phyloP scores from a whole-genome alignment of 768 basidiomycete species.

The Leccinellum rugosiceps region DNA sequence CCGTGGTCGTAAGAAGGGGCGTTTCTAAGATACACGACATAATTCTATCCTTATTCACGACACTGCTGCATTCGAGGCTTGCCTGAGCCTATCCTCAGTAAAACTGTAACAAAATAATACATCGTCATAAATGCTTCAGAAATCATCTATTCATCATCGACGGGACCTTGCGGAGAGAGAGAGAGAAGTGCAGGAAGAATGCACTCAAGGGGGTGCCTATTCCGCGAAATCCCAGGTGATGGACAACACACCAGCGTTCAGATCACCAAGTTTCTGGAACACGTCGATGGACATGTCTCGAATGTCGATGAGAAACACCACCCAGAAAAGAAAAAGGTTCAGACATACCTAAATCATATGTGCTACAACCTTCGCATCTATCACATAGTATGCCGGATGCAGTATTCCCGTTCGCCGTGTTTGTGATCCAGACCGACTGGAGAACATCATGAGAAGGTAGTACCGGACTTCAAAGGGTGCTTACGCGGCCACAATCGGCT shows the following conservation, averaged over 20 bases:
- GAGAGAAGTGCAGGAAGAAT: neutral
- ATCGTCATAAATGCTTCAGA: constrained; percentile 10
- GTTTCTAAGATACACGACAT: constrained; percentile 21
- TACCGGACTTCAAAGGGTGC: constrained; percentile 13
- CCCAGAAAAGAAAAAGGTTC: neutral
- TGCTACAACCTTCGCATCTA: constrained; percentile 54
- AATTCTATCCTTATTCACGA: constrained; percentile 14
- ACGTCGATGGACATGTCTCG: constrained; percentile 66
- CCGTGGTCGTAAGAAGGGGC: constrained; percentile 5
- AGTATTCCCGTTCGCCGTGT: constrained; percentile 49
- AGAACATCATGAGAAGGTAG: constrained; percentile 9
- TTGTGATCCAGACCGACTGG: constrained; percentile 60
- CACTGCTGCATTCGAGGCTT: constrained; percentile 16
- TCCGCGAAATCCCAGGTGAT: constrained; percentile 62
- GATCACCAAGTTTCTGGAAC: constrained; percentile 50
- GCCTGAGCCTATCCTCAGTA: constrained; percentile 16
- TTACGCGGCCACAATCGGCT: constrained; percentile 58
- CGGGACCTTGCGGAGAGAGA: constrained; percentile 3
- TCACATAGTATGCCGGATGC: constrained; percentile 54
- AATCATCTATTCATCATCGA: constrained; percentile 8
- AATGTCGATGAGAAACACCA: constrained; percentile 3
- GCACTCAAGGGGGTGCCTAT: constrained; percentile 36
- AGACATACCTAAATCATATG: constrained; percentile 53
- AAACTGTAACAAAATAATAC: constrained; percentile 23
- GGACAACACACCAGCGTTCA: constrained; percentile 47